Evolutionary conservation across 306 rosid genomes (phyloP).

Genomic region (Cajanus cajan): DNA sequence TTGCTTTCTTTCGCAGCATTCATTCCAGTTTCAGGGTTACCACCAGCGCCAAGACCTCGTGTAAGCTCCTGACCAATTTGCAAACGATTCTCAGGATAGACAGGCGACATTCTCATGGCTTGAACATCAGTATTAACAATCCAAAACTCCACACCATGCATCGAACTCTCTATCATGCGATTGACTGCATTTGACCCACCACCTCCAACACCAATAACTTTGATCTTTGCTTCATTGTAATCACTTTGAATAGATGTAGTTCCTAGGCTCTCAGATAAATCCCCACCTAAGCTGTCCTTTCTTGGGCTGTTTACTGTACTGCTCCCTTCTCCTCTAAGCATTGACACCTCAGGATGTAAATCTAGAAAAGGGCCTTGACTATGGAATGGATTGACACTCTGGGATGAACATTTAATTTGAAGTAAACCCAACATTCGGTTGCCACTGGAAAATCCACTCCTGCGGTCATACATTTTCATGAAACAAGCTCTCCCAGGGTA

Average conservation of each 20-base stretch:
- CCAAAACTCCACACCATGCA: conserved; percentile 91
- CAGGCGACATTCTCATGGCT: conserved; percentile 83
- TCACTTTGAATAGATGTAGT: conserved; percentile 39
- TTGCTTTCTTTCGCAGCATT: conserved; percentile 88
- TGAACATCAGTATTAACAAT: conserved; percentile 83
- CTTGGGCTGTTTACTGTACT: conserved; percentile 42
- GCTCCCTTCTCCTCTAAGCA: conserved; percentile 77
- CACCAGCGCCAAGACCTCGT: conserved; percentile 91
- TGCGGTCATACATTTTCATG: conserved; percentile 42
- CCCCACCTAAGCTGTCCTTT: conserved; percentile 53
- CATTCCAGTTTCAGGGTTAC: conserved; percentile 86
- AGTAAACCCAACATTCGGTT: conserved; percentile 35
- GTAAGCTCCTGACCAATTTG: conserved; percentile 90
- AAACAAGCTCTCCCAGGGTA: conserved; percentile 40
- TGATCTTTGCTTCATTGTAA: conserved; percentile 69
- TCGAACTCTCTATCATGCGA: conserved; percentile 87
- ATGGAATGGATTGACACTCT: conserved; percentile 47
- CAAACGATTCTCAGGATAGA: conserved; percentile 67
- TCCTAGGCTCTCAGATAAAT: conserved; percentile 48
- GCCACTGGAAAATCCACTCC: conserved; percentile 36
- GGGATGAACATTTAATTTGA: conserved; percentile 56
- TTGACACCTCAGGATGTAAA: conserved; percentile 81
- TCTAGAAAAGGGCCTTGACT: conserved; percentile 76
- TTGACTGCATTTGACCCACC: conserved; percentile 93
- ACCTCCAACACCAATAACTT: conserved; percentile 85